phyloP scores from a whole-genome alignment of 176 grass and related monocot genomes.

The Pontederia paniculata region DNA sequence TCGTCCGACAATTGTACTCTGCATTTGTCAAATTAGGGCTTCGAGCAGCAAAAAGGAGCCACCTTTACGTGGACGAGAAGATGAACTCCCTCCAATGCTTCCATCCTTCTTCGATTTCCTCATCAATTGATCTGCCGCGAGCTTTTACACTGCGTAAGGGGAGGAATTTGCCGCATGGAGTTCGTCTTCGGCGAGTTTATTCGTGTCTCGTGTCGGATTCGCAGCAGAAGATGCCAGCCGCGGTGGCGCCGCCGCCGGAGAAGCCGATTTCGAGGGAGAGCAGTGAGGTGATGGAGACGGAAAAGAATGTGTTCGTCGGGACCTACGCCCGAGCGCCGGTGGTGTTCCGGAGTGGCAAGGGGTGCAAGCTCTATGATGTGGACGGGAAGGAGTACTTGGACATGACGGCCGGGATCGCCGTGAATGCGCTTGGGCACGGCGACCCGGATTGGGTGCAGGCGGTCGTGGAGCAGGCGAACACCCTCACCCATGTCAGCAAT shows the following conservation, averaged over 20 bases:
- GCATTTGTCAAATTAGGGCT: too few species aligned
- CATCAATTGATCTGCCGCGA: neutral
- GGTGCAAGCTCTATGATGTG: slow-evolving; percentile 60
- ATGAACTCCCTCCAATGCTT: neutral
- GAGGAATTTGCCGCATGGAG: neutral
- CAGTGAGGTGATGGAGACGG: slow-evolving; percentile 43
- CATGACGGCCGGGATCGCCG: slow-evolving; percentile 72
- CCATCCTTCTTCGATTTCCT: neutral
- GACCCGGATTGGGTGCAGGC: slow-evolving; percentile 37
- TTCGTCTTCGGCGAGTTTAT: neutral
- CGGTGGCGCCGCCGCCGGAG: slow-evolving; percentile 12
- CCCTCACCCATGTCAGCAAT: slow-evolving; percentile 62
- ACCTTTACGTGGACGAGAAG: too few species aligned
- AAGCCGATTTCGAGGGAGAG: slow-evolving; percentile 28
- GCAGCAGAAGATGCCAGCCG: neutral
- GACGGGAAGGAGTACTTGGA: slow-evolving; percentile 75
- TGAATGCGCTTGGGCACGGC: slow-evolving; percentile 57
- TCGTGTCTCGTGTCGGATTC: neutral
- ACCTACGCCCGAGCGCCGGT: slow-evolving; percentile 56
- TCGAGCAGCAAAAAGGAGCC: too few species aligned
- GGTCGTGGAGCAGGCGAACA: slow-evolving; percentile 20
- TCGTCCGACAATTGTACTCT: too few species aligned
- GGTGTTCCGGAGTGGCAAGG: slow-evolving; percentile 40
- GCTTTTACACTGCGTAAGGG: neutral
- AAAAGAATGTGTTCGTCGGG: slow-evolving; percentile 44